Evolutionary conservation across 768 basidiomycete genomes (phyloP), one percentile per base, ranked within the genome.

Genomic region (Pilatotrama ljubarskyi): DNA sequence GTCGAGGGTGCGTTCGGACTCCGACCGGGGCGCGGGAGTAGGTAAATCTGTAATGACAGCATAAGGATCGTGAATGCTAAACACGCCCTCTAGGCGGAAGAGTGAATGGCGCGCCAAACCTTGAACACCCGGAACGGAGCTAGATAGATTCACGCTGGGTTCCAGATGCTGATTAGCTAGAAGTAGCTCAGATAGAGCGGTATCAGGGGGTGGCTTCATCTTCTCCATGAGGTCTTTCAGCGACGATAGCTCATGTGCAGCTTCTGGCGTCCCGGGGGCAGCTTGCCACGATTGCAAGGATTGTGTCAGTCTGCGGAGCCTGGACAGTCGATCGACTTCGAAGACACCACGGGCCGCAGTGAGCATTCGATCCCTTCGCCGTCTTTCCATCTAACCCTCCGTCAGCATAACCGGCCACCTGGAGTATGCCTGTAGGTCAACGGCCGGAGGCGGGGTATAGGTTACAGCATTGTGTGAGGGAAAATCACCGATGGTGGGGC

Each of bases 311-410:
- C 75, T 76, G 25, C 73, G 70, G 2, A 92, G 76, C 46, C 90
- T 80, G 53, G 77, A 69, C 40, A 84, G 75, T 55, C 90, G 84
- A 25, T 80, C 80, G 17, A 71, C 66, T 70, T 92, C 90, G 18
- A 91, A 77, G 10, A 73, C 70, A 9, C 82, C 83, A 50, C 90
- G 83, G 7, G 80, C 77, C 9, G 72, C 66, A 8, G 82, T 75
- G 40, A 84, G 69, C 22, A 73, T 76, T 48, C 82, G 82, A 6
- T 76, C 76, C 51, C 80, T 77, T 58, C 77, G 79, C 51, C 90
- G 75, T 48, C 90, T 80, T 63, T 82, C 79, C 29, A 76, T 68
- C 90, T 91, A 47, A n/a, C 13, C 44, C 20, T 47, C 14, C 35
- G 18, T 36, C 24, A 48, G 47, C 43, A 8, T 48, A 36, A 5